Evolutionary conservation across 345 rosid species (phyloP).

Genomic region (Acer negundo): DNA sequence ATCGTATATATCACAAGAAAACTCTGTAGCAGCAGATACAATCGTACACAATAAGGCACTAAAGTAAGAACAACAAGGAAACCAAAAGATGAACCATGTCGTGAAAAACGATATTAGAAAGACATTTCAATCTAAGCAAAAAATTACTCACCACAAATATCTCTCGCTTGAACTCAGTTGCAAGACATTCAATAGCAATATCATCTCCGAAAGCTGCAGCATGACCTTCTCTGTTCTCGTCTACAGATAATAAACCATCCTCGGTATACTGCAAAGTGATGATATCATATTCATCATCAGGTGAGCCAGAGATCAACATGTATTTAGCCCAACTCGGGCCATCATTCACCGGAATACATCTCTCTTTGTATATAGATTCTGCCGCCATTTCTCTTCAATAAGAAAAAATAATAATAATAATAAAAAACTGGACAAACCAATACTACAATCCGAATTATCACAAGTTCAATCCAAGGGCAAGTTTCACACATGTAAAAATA

Average conservation of each 20-base stretch:
- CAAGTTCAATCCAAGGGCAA: too few relatives aligned
- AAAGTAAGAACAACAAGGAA: background rate
- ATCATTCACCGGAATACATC: conserved; percentile 82
- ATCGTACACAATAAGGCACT: background rate
- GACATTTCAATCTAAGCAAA: background rate
- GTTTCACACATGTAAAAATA: too few relatives aligned
- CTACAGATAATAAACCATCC: conserved; percentile 88
- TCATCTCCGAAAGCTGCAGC: conserved; percentile 99
- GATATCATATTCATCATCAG: conserved; percentile 88
- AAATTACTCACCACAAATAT: conserved; percentile 70
- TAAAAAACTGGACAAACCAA: background rate
- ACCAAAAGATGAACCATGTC: background rate
- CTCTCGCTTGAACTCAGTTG: conserved; percentile 93
- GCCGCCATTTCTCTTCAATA: conserved; percentile 83
- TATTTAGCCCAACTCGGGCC: conserved; percentile 92
- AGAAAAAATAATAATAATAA: conserved; percentile 26
- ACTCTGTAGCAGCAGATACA: background rate
- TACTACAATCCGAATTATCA: conserved; percentile 7
- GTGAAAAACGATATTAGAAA: background rate
- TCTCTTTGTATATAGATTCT: conserved; percentile 92
- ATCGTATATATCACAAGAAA: background rate
- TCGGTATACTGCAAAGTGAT: conserved; percentile 90
- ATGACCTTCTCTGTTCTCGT: conserved; percentile 81
- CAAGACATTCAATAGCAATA: conserved; percentile 93
- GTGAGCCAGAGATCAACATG: conserved; percentile 90